These are phyloP conservation scores for Pyrenopolyporus hunteri DNA, from an alignment of 495 filamentous ascomycete species.

Conservation along the genomic window DNA sequence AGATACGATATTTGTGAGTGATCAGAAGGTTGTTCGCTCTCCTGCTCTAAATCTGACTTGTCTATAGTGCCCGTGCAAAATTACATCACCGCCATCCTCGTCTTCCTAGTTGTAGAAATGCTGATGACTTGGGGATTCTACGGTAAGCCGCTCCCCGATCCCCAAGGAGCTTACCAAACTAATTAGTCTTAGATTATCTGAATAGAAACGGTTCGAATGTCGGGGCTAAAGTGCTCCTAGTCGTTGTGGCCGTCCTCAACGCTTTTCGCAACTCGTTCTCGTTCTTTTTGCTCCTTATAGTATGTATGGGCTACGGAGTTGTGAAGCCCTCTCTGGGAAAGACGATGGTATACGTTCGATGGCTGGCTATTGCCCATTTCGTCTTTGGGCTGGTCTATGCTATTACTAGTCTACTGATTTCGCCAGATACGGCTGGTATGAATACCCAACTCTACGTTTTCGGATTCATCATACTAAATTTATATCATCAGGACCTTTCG, in stretches of 20 bases:
- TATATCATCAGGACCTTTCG: slow-evolving; percentile 69
- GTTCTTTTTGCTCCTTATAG: slow-evolving; percentile 97
- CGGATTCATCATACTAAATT: slow-evolving; percentile 42
- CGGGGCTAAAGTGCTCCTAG: slow-evolving; percentile 83
- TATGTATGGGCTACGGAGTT: slow-evolving; percentile 99
- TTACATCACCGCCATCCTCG: slow-evolving; percentile 96
- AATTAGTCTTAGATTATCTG: slow-evolving; percentile 70
- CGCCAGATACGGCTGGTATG: slow-evolving; percentile 72
- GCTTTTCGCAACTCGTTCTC: slow-evolving; percentile 95
- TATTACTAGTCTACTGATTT: slow-evolving; percentile 85
- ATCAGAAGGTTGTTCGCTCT: not conserved
- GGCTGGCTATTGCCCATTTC: slow-evolving; percentile 89
- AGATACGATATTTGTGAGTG: slow-evolving; percentile 82
- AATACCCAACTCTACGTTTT: not conserved
- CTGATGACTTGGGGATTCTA: slow-evolving; percentile 99
- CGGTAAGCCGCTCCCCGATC: slow-evolving; percentile 43
- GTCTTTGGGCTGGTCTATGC: slow-evolving; percentile 94
- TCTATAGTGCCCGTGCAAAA: slow-evolving; percentile 90
- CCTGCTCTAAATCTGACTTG: slow-evolving; percentile 43
- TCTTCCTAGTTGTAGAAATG: slow-evolving; percentile 94
- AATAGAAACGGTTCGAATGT: slow-evolving; percentile 86
- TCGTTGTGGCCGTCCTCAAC: slow-evolving; percentile 89
- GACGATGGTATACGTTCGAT: slow-evolving; percentile 94
- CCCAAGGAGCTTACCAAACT: slow-evolving; percentile 7
- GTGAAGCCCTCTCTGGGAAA: slow-evolving; percentile 93